phyloP scores from a whole-genome alignment of 1,284 basidiomycete species.

The Schizophyllum amplum region DNA sequence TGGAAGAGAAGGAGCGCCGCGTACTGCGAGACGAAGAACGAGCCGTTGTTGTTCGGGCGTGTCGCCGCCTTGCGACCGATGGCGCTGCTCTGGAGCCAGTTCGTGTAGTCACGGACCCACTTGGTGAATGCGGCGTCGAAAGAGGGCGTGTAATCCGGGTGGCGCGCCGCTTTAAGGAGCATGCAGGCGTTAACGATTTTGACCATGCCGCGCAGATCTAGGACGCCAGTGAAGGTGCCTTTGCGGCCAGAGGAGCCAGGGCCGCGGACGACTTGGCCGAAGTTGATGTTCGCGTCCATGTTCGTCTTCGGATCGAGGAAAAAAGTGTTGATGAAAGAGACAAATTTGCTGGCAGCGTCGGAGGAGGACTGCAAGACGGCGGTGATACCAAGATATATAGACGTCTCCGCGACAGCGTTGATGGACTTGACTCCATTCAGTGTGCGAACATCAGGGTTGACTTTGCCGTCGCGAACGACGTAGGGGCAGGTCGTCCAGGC shows the following conservation, averaged over 20 bases:
- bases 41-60: conserved; percentile 42
- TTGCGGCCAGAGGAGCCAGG: conserved; percentile 33
- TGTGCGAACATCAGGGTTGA: conserved; percentile 52
- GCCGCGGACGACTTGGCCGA: conserved; percentile 53
- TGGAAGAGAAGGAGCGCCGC: conserved; percentile 28
- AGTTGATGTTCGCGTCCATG: conserved; percentile 60
- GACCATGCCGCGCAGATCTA: conserved; percentile 47
- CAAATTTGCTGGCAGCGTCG: conserved; percentile 30
- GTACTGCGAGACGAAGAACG: conserved; percentile 34
- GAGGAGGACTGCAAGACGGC: conserved; percentile 34
- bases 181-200: conserved; percentile 44
- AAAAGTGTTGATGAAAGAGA: conserved; percentile 35
- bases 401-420: conserved; percentile 37
- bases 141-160: conserved; percentile 36
- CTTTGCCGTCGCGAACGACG: conserved; percentile 38
- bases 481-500: conserved; percentile 56
- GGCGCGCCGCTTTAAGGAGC: conserved; percentile 31
- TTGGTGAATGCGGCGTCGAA: conserved; percentile 31
- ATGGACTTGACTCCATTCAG: conserved; percentile 39
- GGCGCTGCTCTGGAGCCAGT: conserved; percentile 40
- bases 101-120: conserved; percentile 40
- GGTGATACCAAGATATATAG: conserved; percentile 44
- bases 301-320: conserved; percentile 42
- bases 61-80: conserved; percentile 35
- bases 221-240: conserved; percentile 48